Conservation (phyloP, 1,139 yeast species). For the Nadsonia starkeyi-henricii region DNA sequence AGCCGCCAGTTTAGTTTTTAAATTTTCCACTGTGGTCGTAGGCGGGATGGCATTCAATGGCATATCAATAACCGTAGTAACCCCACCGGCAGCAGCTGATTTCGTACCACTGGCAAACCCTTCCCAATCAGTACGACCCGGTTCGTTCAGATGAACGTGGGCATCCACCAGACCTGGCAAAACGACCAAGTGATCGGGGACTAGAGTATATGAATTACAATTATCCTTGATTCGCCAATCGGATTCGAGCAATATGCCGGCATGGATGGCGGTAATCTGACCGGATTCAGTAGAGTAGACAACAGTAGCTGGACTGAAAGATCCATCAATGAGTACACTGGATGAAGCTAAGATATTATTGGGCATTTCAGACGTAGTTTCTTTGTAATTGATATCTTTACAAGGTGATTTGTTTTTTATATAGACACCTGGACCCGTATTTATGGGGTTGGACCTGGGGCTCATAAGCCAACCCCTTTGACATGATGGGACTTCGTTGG, state of each 20-base stretch:
- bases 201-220: background rate
- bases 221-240: no score
- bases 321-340: constrained; percentile 43
- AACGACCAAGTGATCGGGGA: constrained; percentile 36
- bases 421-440: no score
- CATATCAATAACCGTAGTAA: constrained; percentile 91
- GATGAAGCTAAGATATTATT: constrained; percentile 29
- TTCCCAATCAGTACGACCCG: constrained; percentile 93
- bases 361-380: no score
- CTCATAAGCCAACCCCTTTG: no score
- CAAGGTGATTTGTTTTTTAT: no score
- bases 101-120: constrained; percentile 88
- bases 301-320: constrained; percentile 49
- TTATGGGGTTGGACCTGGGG: no score
- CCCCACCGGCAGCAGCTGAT: constrained; percentile 91
- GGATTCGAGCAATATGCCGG: no score
- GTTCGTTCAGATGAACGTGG: constrained; percentile 88
- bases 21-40: constrained; percentile 69
- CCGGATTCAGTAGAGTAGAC: constrained; percentile 53
- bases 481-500: no score
- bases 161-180: constrained; percentile 90
- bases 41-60: constrained; percentile 94
- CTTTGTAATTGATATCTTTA: no score
- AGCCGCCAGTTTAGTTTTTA: constrained; percentile 60
- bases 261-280: constrained; percentile 39